These are phyloP conservation scores for Solanum appendiculatum DNA, from an alignment of 257 asterid species.

Conservation along the genomic window DNA sequence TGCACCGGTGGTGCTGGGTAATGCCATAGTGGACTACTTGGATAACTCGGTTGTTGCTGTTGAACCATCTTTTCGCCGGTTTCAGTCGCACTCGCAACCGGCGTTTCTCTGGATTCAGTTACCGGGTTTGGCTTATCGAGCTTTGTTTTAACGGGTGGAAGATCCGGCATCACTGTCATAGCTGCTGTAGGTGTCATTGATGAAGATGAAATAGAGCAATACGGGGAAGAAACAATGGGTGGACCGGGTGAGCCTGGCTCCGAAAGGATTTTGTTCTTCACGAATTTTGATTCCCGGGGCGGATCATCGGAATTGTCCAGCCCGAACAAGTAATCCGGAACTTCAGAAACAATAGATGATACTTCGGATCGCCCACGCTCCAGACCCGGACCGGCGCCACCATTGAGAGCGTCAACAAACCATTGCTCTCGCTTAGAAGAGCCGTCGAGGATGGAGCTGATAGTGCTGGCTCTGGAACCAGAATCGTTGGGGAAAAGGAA, in stretches of 20 bases:
- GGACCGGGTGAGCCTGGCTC: slow-evolving; percentile 91
- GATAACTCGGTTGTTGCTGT: slow-evolving; percentile 31
- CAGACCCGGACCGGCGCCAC: slow-evolving; percentile 38
- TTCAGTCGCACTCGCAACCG: slow-evolving; percentile 4
- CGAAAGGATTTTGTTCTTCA: slow-evolving; percentile 27
- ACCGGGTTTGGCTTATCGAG: slow-evolving; percentile 27
- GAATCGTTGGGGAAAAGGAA: slow-evolving; percentile 49
- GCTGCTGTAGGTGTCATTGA: slow-evolving; percentile 40
- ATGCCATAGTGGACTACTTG: slow-evolving; percentile 58
- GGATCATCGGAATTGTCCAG: slow-evolving; percentile 71
- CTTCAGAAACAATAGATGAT: slow-evolving; percentile 79
- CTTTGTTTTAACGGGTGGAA: slow-evolving; percentile 68
- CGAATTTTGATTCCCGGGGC: slow-evolving; percentile 24
- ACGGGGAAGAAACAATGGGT: slow-evolving; percentile 40
- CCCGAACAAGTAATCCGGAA: slow-evolving; percentile 84
- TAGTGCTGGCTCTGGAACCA: slow-evolving; percentile 46
- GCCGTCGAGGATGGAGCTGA: slow-evolving; percentile 81
- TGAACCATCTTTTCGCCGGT: slow-evolving; percentile 20
- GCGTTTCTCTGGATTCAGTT: slow-evolving; percentile 23
- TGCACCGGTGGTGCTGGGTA: slow-evolving; percentile 51
- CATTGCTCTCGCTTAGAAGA: slow-evolving; percentile 78
- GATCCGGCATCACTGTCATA: slow-evolving; percentile 52
- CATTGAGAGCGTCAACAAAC: slow-evolving; percentile 84
- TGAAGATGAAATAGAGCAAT: slow-evolving; percentile 65
- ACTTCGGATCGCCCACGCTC: slow-evolving; percentile 89